These are phyloP conservation scores for Boletus eberwhitei DNA, from an alignment of 768 basidiomycete genomes.

Conservation along the genomic window DNA sequence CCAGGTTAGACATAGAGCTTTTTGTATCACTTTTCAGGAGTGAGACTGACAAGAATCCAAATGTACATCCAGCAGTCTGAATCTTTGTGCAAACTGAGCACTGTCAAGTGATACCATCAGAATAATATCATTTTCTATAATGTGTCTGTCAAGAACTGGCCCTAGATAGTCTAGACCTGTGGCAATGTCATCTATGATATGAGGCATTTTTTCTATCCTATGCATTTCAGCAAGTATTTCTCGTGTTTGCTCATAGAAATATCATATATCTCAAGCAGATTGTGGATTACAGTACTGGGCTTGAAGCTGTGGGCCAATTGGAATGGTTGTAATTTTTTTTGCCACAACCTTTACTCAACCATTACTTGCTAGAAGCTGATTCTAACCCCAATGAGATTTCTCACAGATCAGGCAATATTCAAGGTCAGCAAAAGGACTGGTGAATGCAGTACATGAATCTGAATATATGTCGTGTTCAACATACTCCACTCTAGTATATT, in stretches of 20 bases:
- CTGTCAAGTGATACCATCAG: too few species aligned
- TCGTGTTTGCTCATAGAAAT: neutral
- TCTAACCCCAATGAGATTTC: neutral
- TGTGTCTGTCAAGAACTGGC: neutral
- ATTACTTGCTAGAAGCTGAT: neutral
- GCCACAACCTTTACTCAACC: neutral
- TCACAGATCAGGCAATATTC: too few species aligned
- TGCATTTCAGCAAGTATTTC: neutral
- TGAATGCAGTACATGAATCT: neutral
- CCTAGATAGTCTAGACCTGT: neutral
- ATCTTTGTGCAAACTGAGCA: too few species aligned
- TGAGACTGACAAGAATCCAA: too few species aligned
- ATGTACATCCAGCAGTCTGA: too few species aligned
- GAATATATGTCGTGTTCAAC: neutral
- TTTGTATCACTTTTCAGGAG: too few species aligned
- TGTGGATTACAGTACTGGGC: neutral
- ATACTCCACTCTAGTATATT: neutral
- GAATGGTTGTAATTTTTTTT: neutral
- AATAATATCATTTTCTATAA: neutral
- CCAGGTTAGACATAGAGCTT: too few species aligned
- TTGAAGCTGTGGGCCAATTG: neutral
- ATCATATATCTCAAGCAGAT: neutral
- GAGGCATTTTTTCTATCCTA: too few species aligned
- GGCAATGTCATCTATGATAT: neutral
- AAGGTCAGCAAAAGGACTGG: neutral